phyloP scores from a whole-genome alignment of 1,284 basidiomycete genomes.

The Mycena citricolor region DNA sequence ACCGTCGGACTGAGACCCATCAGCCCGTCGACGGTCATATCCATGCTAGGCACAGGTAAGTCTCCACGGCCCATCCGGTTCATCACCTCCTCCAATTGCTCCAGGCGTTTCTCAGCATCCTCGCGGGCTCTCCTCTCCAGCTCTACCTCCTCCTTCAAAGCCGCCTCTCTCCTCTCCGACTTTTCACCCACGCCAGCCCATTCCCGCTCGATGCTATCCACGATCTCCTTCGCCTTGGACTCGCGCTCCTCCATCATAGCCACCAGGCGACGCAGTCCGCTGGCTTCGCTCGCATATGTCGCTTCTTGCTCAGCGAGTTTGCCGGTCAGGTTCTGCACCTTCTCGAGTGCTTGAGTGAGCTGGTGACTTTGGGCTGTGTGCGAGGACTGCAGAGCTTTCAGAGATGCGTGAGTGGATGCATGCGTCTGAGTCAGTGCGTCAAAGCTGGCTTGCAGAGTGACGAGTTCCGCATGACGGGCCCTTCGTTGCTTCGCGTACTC shows the following conservation, averaged over 20 bases:
- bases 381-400: constrained; percentile 69
- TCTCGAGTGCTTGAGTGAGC: constrained; percentile 67
- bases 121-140: constrained; percentile 60
- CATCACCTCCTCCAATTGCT: constrained; percentile 62
- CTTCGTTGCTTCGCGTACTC: constrained; percentile 74
- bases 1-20: constrained; percentile 80
- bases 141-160: constrained; percentile 65
- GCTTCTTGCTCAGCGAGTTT: constrained; percentile 80
- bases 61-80: constrained; percentile 69
- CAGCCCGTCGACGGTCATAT: constrained; percentile 50
- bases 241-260: constrained; percentile 83
- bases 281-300: constrained; percentile 73
- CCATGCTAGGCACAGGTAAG: constrained; percentile 52
- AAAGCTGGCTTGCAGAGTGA: constrained; percentile 70
- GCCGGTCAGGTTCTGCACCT: constrained; percentile 68
- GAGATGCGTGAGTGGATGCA: constrained; percentile 58
- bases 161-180: constrained; percentile 64
- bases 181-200: constrained; percentile 73
- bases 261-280: constrained; percentile 68
- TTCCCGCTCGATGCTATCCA: constrained; percentile 76
- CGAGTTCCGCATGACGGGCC: constrained; percentile 70
- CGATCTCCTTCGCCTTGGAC: constrained; percentile 72
- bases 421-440: constrained; percentile 68
- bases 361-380: constrained; percentile 67
- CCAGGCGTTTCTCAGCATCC: constrained; percentile 58